Conservation (phyloP, 2,329 filamentous ascomycete species). For the Fusarium marasasianum region DNA sequence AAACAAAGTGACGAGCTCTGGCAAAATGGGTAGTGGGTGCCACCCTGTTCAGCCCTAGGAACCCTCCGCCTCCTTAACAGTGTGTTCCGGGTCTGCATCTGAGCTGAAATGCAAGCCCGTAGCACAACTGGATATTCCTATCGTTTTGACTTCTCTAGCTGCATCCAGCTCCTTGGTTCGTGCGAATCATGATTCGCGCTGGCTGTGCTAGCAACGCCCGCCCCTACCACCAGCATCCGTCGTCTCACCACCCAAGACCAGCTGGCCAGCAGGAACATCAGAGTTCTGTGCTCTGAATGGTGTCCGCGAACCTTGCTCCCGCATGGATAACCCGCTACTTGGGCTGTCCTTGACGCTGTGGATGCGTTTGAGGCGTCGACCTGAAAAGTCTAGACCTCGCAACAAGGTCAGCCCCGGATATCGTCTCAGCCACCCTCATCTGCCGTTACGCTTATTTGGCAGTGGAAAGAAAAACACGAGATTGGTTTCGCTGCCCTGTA, state of each 20-base stretch:
- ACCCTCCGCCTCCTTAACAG: neutral
- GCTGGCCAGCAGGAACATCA: constrained; percentile 30
- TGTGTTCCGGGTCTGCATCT: constrained; percentile 11
- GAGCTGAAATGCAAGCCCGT: constrained; percentile 35
- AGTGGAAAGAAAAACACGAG: constrained; percentile 18
- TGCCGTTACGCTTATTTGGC: constrained; percentile 32
- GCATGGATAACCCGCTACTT: neutral
- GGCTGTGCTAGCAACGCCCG: constrained; percentile 30
- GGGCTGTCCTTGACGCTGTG: constrained; percentile 23
- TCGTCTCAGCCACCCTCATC: constrained; percentile 42
- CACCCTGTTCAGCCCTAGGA: constrained; percentile 41
- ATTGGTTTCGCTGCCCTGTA: neutral
- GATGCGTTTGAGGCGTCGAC: constrained; percentile 27
- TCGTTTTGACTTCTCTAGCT: constrained; percentile 31
- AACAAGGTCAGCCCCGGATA: constrained; percentile 40
- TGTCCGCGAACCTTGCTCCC: neutral
- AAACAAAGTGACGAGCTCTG: constrained; percentile 4
- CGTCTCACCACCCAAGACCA: constrained; percentile 36
- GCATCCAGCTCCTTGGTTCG: constrained; percentile 29
- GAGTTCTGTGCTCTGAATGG: constrained; percentile 8
- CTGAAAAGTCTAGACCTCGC: constrained; percentile 35
- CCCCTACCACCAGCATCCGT: constrained; percentile 31
- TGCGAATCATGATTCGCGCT: constrained; percentile 34
- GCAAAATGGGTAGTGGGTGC: constrained; percentile 5
- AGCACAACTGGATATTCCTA: constrained; percentile 31